Evolutionary conservation across 2,329 filamentous ascomycete species (phyloP).

Genomic region (Colletotrichum sublineola): DNA sequence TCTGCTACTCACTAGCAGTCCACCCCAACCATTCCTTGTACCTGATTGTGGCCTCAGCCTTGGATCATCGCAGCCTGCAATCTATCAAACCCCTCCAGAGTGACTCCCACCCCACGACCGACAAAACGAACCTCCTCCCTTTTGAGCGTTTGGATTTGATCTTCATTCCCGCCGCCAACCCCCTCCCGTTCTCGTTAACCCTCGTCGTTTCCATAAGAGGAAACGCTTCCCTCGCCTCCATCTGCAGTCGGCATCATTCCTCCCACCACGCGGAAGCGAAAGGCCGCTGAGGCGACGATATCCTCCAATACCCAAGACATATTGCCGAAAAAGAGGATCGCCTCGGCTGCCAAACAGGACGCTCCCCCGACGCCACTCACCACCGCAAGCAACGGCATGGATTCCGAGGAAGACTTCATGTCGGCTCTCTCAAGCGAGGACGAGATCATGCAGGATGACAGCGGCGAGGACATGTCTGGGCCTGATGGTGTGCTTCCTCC

Average conservation of each 20-base stretch:
- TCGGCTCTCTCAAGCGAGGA: constrained; percentile 84
- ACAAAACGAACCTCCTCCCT: constrained; percentile 1
- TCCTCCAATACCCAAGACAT: constrained; percentile 59
- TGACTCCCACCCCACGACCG: constrained; percentile 23
- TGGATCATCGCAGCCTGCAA: constrained; percentile 27
- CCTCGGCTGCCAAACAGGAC: constrained; percentile 61
- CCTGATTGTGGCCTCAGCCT: constrained; percentile 22
- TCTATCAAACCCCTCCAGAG: not conserved
- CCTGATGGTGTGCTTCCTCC: constrained; percentile 59
- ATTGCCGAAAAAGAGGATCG: constrained; percentile 66
- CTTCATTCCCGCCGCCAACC: not conserved
- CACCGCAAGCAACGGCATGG: constrained; percentile 76
- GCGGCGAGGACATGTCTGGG: constrained; percentile 76
- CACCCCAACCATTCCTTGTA: constrained; percentile 3
- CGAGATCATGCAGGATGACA: constrained; percentile 81
- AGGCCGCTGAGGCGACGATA: constrained; percentile 75
- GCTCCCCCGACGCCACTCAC: constrained; percentile 70
- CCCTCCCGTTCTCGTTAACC: not conserved
- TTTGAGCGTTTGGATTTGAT: not conserved
- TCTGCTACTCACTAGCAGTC: not conserved
- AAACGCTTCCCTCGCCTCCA: constrained; percentile 37
- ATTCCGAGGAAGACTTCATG: constrained; percentile 96
- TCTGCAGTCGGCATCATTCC: constrained; percentile 66
- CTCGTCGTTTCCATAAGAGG: constrained; percentile 28
- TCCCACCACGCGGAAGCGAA: constrained; percentile 71